Percentiles rank a stretch among this genome's conserved stretches.
phyloP scores from a whole-genome alignment of 371 early-diverging fungal species.

The Saksenaea vasiformis region DNA sequence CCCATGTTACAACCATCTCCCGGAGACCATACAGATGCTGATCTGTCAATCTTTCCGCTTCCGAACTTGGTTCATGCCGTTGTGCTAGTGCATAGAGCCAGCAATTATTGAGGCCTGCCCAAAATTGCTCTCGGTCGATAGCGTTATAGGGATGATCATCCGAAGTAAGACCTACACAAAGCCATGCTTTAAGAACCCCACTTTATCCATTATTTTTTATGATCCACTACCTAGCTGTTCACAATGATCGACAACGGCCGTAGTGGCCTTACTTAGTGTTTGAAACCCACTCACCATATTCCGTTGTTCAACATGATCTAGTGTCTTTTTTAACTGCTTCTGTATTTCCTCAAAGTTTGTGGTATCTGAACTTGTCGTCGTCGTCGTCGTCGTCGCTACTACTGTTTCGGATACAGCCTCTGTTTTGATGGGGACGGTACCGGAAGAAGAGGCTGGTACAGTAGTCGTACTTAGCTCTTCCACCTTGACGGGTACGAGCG shows the following conservation, averaged over 20 bases:
- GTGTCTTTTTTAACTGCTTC: slow-evolving; percentile 67
- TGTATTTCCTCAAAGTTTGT: slow-evolving; percentile 70
- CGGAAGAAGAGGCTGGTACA: not conserved
- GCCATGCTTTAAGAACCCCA: not conserved
- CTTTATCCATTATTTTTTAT: not conserved
- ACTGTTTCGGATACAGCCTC: not conserved
- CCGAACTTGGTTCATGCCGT: slow-evolving; percentile 55
- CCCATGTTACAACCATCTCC: slow-evolving; percentile 70
- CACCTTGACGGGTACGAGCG: not conserved
- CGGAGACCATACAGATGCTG: slow-evolving; percentile 67
- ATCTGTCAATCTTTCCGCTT: slow-evolving; percentile 58
- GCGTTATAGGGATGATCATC: slow-evolving; percentile 55
- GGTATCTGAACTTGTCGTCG: slow-evolving; percentile 22
- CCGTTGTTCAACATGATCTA: slow-evolving; percentile 68
- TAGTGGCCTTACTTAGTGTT: slow-evolving; percentile 70
- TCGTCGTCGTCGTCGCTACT: not conserved
- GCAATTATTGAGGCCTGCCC: slow-evolving; percentile 80
- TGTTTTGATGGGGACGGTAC: not conserved
- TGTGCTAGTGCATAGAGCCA: slow-evolving; percentile 79
- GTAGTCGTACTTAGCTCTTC: not conserved
- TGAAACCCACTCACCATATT: slow-evolving; percentile 75
- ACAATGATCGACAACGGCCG: slow-evolving; percentile 71
- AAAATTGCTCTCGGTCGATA: slow-evolving; percentile 70
- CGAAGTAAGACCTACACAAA: slow-evolving; percentile 47
- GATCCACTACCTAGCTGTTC: slow-evolving; percentile 62